Base-by-base conservation (phyloP, 1,284 basidiomycete species). In the Coniferiporia sulphurascens region DNA sequence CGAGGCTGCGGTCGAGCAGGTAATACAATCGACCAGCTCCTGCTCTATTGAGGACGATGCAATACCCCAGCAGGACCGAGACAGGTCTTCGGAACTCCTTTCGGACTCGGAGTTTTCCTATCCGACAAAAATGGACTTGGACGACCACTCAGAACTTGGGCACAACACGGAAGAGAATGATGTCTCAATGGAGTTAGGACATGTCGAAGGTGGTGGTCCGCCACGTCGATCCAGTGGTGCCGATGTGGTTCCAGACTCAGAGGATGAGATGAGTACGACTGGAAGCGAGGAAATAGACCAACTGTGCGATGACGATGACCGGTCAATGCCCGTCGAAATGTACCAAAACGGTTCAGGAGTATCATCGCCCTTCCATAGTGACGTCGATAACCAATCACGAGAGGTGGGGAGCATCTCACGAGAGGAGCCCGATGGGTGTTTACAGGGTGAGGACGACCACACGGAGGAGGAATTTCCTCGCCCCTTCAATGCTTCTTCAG, bases 221-320 rank as follows among this genome's bases (percentile, higher is more conserved):
- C n/a, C 43, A n/a, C 19, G 8, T 10, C 17, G 21, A 7, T 38
- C 27, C 7, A 32, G 13, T 21, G 53, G 35, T 10, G 55, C 38
- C n/a, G 43, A 44, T 9, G 21, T 21, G 13, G 49, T 51, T 7
- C 49, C 52, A 35, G 49, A 52, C 13, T 56, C 59, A 15, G 36
- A 50, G 27, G 46, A 35, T 13, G 59, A 60, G n/a, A 32, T 34
- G n/a, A 35, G 17, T 41, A 27, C 17, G 22, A 12, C 32, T 1
- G 54, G 52, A 4, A 51, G 48, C 22, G 52, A 19, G 38, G 58
- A 55, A 43, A 38, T 56, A 7, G 53, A 56, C 45, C 48, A 60
- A 27, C 41, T 60, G 17, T 22, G 10, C 12, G 49, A 52, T 35
- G 59, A 60, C 7, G 59, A 60, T 36, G 48, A 56, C 17, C 10